Conservation (phyloP, 768 basidiomycete species). For the Tulasnella sp. region DNA sequence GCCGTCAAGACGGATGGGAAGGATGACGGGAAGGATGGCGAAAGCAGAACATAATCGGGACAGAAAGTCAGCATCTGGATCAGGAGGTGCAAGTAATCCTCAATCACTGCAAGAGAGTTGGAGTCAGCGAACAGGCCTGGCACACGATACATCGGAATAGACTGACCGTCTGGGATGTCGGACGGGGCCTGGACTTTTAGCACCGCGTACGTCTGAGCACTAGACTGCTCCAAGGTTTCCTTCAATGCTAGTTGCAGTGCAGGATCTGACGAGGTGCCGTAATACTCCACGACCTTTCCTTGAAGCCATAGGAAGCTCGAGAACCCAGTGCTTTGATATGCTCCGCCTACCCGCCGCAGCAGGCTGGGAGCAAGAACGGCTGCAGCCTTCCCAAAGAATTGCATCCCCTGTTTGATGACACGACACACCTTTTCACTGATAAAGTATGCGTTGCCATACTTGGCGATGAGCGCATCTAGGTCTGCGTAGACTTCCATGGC, state of each 20-base stretch:
- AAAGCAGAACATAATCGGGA: constrained; percentile 76
- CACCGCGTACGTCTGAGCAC: constrained; percentile 61
- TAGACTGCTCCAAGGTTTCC: constrained; percentile 69
- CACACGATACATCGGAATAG: background rate
- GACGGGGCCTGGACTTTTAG: constrained; percentile 64
- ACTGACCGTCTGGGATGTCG: constrained; percentile 84
- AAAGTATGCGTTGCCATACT: constrained; percentile 69
- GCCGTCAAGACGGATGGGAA: constrained; percentile 73
- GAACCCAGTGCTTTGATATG: constrained; percentile 76
- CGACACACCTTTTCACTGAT: constrained; percentile 81
- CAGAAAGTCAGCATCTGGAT: constrained; percentile 60
- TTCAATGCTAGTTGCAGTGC: constrained; percentile 55
- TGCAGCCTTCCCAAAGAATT: constrained; percentile 67
- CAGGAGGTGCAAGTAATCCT: constrained; percentile 86
- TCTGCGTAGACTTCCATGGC: constrained; percentile 78
- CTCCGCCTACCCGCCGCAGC: constrained; percentile 65
- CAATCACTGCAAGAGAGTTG: constrained; percentile 60
- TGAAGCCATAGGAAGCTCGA: constrained; percentile 92
- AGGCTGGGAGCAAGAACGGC: constrained; percentile 66
- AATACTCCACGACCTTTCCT: constrained; percentile 76
- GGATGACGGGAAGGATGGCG: constrained; percentile 68
- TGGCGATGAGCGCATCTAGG: constrained; percentile 72
- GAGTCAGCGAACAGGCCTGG: constrained; percentile 11
- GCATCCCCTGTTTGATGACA: constrained; percentile 76
- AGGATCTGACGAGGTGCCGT: constrained; percentile 61